Base-by-base conservation (phyloP, 225 moss, liverwort and hornwort genomes). In the Anthoceros angustus region DNA sequence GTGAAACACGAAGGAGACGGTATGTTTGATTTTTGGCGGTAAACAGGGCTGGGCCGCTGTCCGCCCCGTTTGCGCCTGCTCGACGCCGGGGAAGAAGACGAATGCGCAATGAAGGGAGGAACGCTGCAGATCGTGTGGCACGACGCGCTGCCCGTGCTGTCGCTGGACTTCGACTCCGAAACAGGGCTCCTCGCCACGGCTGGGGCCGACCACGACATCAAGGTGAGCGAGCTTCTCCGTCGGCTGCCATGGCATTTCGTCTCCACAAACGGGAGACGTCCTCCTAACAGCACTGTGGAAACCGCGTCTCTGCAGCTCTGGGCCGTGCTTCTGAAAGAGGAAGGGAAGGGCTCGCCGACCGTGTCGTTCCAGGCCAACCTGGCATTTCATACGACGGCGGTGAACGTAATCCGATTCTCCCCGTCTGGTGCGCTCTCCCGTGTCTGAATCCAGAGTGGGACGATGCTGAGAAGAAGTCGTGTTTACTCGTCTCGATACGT, bases 101-200 rank as follows among this genome's bases (percentile, higher is more conserved):
- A 32, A 32, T 32, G 32, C 32, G 32, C 32, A 4, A 95, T 95
- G 95, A 95, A 88, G 74, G 95, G 95, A 67, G 88, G 85, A 40
- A 91, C 95, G n/a, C 75, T 95, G 45, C 95, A 95, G 72, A 86
- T 95, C 62, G 77, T 81, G 20, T 95, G 95, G 95, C 95, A 95
- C 75, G 80, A 86, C 40, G 78, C 75, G 12, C 79, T 88, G 67
- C 95, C 95, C 2, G 81, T 95, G 20, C 80, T 95, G 12, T 95
- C 95, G 48, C 83, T 91, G 12, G 95, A 95, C 70, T 91, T 95
- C 61, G 91, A 95, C 77, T 68, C 65, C 49, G 69, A 71, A 6
- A 85, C 91, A 7, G 88, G 90, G 6, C 70, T 95, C 0, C 80
- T 95, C 62, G 95, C 91, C 12, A 90, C 95, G 16, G 95, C 86